Evolutionary conservation across 305 asterid genomes (phyloP).

Genomic region (Fraxinus angustifolia): DNA sequence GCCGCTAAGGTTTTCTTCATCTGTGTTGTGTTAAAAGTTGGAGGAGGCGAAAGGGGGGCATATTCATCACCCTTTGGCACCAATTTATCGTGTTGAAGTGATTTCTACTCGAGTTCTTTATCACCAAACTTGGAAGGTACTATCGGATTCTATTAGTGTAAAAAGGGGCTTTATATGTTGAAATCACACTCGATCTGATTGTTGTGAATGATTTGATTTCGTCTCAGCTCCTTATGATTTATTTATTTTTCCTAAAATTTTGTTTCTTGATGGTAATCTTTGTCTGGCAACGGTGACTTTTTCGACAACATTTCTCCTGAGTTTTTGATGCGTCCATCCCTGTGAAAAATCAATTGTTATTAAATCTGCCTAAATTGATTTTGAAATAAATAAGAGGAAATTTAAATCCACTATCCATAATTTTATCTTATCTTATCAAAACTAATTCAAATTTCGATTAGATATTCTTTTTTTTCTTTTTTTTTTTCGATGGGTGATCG

Average conservation of each 20-base stretch:
- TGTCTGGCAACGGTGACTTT: neutral
- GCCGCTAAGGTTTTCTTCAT: neutral
- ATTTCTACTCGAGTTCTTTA: neutral
- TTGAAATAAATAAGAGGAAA: neutral
- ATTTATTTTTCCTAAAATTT: neutral
- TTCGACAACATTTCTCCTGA: neutral
- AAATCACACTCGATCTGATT: neutral
- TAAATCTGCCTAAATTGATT: neutral
- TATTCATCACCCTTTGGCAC: neutral
- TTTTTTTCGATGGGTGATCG: slow-evolving; percentile 10
- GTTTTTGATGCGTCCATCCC: neutral
- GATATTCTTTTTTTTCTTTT: neutral
- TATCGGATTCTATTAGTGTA: neutral
- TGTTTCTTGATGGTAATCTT: neutral
- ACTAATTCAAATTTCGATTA: neutral
- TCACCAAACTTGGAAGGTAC: neutral
- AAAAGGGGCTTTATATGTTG: neutral
- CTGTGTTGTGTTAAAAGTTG: neutral
- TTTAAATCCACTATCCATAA: neutral
- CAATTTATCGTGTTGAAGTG: neutral
- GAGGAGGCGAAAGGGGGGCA: neutral
- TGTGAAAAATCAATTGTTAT: neutral
- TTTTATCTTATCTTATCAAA: neutral
- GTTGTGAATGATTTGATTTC: neutral
- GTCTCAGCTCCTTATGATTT: neutral